Conservation (phyloP, 1,139 yeast species). For the Lodderomyces theae region DNA sequence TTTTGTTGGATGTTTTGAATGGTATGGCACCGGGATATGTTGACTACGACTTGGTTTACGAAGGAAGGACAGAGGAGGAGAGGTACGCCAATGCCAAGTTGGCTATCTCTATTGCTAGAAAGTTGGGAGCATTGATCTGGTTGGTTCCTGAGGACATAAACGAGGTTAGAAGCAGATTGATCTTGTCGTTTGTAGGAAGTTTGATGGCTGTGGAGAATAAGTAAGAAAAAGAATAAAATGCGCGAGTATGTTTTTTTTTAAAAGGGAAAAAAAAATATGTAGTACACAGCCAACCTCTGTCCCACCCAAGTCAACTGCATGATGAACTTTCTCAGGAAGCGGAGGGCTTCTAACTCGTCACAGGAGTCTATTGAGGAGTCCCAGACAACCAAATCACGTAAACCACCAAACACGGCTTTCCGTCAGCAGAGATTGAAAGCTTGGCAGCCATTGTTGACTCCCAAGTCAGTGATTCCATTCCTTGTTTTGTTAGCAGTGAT, state of each 20-base stretch:
- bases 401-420: slow-evolving; percentile 78
- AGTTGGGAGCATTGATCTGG: slow-evolving; percentile 97
- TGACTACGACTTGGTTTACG: slow-evolving; percentile 85
- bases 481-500: slow-evolving; percentile 59
- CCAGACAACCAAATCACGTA: slow-evolving; percentile 48
- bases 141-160: slow-evolving; percentile 98
- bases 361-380: slow-evolving; percentile 23
- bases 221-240: background rate
- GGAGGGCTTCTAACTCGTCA: slow-evolving; percentile 26
- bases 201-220: slow-evolving; percentile 58
- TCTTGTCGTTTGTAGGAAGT: slow-evolving; percentile 91
- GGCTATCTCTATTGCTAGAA: slow-evolving; percentile 97
- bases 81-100: slow-evolving; percentile 90
- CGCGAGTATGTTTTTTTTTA: background rate
- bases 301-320: too few species aligned
- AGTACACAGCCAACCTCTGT: background rate
- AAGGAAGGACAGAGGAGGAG: slow-evolving; percentile 74
- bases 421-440: slow-evolving; percentile 72
- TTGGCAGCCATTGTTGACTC: slow-evolving; percentile 81
- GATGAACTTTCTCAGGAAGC: slow-evolving; percentile 42
- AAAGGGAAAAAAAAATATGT: background rate
- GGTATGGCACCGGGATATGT: slow-evolving; percentile 98
- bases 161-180: slow-evolving; percentile 91
- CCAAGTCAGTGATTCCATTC: slow-evolving; percentile 71
- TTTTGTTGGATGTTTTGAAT: slow-evolving; percentile 82